Conservation (phyloP, 2,329 filamentous ascomycete genomes). For the Dothidotthia symphoricarpi region DNA sequence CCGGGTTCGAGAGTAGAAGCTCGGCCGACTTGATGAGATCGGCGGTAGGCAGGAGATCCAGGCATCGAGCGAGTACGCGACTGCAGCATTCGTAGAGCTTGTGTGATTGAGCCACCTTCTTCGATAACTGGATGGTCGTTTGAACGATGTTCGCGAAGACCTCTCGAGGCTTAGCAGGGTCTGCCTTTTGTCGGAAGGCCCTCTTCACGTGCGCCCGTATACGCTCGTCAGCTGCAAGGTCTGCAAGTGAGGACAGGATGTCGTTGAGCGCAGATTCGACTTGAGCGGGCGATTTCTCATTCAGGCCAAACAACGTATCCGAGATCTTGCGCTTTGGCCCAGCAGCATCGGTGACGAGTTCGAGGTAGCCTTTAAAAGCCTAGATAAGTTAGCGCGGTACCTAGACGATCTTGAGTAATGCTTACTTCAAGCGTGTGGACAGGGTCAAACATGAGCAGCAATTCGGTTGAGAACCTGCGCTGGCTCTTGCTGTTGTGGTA, state of each 20-base stretch:
- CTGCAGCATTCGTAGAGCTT: constrained; percentile 51
- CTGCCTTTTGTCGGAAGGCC: constrained; percentile 30
- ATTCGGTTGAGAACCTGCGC: constrained; percentile 69
- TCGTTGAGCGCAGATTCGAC: constrained; percentile 38
- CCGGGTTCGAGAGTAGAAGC: constrained; percentile 71
- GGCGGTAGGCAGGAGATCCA: constrained; percentile 78
- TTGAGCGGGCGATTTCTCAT: constrained; percentile 45
- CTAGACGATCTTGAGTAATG: constrained; percentile 26
- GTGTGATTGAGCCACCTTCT: constrained; percentile 54
- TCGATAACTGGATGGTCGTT: constrained; percentile 56
- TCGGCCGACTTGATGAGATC: constrained; percentile 90
- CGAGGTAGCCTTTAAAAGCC: constrained; percentile 75
- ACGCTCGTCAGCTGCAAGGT: constrained; percentile 36
- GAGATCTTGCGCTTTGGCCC: constrained; percentile 73
- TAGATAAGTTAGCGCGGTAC: constrained; percentile 38
- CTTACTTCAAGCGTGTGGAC: constrained; percentile 70
- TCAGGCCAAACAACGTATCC: constrained; percentile 65
- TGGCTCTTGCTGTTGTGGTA: constrained; percentile 76
- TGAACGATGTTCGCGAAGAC: constrained; percentile 43
- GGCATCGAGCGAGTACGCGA: constrained; percentile 72
- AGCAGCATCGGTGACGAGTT: constrained; percentile 72
- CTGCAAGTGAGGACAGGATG: constrained; percentile 43
- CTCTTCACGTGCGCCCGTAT: constrained; percentile 32
- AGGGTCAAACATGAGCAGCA: constrained; percentile 71
- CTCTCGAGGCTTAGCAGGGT: constrained; percentile 27